These are phyloP conservation scores for Saccharomyces uvarum DNA, from an alignment of 1,139 yeast genomes.

Conservation along the genomic window DNA sequence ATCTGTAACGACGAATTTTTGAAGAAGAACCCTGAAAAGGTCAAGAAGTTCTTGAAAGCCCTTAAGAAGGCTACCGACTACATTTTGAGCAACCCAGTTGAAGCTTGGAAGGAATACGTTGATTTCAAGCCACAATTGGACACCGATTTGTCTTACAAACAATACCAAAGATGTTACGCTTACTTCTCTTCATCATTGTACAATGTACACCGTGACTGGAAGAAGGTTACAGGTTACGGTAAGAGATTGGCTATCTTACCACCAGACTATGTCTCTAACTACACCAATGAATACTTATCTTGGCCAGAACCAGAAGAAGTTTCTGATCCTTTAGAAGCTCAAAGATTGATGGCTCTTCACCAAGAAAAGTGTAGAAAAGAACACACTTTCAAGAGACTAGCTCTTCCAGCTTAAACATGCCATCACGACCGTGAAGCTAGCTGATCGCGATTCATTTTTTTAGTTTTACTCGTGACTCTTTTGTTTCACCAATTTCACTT, in stretches of 20 bases:
- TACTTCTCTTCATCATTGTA: slow-evolving; percentile 35
- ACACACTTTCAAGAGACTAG: no score
- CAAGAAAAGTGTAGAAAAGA: no score
- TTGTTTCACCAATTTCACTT: not conserved
- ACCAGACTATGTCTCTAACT: no score
- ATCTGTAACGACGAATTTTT: slow-evolving; percentile 47
- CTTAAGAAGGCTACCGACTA: slow-evolving; percentile 46
- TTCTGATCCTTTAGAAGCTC: no score
- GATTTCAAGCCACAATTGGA: slow-evolving; percentile 45
- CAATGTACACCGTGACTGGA: no score
- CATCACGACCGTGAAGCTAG: not conserved
- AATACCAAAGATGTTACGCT: slow-evolving; percentile 49
- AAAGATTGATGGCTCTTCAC: no score
- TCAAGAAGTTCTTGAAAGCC: slow-evolving; percentile 40
- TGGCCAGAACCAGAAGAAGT: no score
- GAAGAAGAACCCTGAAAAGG: slow-evolving; percentile 43
- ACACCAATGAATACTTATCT: no score
- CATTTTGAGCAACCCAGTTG: slow-evolving; percentile 38
- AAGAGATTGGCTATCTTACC: no score
- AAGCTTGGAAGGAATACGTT: slow-evolving; percentile 43
- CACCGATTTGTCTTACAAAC: slow-evolving; percentile 38
- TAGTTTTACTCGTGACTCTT: not conserved
- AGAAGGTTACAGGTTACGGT: no score
- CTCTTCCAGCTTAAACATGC: no score
- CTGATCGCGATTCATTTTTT: not conserved